Base-by-base conservation (phyloP, 2,329 filamentous ascomycete species). In the Cladosporium sp. region DNA sequence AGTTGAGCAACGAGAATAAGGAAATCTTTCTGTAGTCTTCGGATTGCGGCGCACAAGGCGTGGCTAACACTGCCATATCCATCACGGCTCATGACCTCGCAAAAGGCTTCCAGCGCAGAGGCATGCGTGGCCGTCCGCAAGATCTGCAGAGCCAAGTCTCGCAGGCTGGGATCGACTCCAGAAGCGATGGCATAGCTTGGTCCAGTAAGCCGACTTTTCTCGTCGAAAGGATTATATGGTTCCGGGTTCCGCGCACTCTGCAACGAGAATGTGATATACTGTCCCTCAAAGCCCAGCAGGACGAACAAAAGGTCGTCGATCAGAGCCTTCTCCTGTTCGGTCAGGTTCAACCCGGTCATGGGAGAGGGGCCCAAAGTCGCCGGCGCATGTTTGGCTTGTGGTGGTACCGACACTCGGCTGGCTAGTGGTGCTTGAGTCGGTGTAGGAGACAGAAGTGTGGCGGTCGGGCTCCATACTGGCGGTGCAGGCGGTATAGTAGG, bases 231-330 rank as follows among this genome's bases (percentile, higher is more conserved):
- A 66, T 96, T 87, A 72, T 96, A 97, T 8, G 84, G 83, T 65
- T 90, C 88, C 14, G 51, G 47, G 11, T n/a, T 45, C 20, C 47
- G 49, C 14, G 38, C 28, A 11, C 50, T 25, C 6, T 59, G 36
- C 8, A 36, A 25, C 60, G 83, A 84, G 71, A 91, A 97, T 58
- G 90, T 89, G 62, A 99, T 89, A 71, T 97, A 97, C 73, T 96
- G 92, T n/a, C 94, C 94, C 75, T 99, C 94, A 64, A 92, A 96
- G 22, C 94, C 94, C 92, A 99, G 97, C 67, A 97, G 95, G 5
- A 96, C 92, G 70, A 93, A 97, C 37, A 97, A 76, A 15, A 99
- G 76, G 67, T 99, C 94, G 66, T 97, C 92, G 43, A 97, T 80
- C 49, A 99, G 88, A 8, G 86, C 89, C 22, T 86, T 84, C 75